Conservation (phyloP, 306 rosid genomes). For the Prunus dulcis region DNA sequence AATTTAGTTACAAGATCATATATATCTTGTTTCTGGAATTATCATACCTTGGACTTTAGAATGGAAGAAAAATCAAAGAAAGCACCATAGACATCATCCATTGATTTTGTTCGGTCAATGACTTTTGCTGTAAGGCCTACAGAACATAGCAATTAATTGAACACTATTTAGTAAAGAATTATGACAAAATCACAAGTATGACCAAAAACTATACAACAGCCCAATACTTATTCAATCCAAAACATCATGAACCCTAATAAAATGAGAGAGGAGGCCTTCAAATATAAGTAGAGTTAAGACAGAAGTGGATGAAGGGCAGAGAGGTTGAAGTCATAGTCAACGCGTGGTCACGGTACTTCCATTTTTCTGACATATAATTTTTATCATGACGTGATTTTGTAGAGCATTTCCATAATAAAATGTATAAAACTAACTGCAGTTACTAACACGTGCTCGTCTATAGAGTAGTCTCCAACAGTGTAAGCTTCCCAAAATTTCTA, state of each 20-base stretch:
- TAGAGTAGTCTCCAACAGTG: neutral
- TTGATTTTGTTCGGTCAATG: constrained; percentile 77
- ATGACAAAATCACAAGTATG: constrained; percentile 6
- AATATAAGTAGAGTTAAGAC: neutral
- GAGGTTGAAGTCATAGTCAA: neutral
- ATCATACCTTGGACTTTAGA: constrained; percentile 75
- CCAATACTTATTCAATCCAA: neutral
- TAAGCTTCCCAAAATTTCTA: neutral
- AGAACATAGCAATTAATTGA: constrained; percentile 27
- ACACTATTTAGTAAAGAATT: constrained; percentile 5
- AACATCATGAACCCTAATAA: neutral
- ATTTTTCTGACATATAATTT: neutral
- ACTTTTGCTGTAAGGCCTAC: constrained; percentile 94
- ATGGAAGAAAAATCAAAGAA: constrained; percentile 82
- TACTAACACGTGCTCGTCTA: neutral
- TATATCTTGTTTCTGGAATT: constrained; percentile 11
- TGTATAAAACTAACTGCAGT: neutral
- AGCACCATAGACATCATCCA: constrained; percentile 85
- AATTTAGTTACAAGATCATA: constrained; percentile 11
- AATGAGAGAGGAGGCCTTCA: neutral
- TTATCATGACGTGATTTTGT: neutral
- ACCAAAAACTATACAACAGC: constrained; percentile 1
- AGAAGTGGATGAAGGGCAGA: neutral
- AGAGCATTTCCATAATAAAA: neutral
- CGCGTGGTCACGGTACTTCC: neutral